Evolutionary conservation across 1,284 basidiomycete species (phyloP).

Genomic region (Retiboletus flavoniger): DNA sequence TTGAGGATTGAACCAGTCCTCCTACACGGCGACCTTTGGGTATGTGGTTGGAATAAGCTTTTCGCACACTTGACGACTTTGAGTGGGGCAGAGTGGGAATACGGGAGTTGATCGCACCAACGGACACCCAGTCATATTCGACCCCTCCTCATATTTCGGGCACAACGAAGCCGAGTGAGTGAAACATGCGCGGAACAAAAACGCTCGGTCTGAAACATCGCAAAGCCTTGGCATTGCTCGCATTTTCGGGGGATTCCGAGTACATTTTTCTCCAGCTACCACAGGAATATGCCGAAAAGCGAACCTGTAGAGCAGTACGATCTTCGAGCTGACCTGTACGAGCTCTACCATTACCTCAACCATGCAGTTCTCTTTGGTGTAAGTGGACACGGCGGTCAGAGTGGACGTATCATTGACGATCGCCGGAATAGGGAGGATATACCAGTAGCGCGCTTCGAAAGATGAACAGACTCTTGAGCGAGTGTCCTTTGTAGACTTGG

Average conservation of each 20-base stretch:
- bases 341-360: constrained; percentile 87
- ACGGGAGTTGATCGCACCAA: constrained; percentile 57
- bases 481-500: constrained; percentile 21
- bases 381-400: constrained; percentile 28
- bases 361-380: constrained; percentile 76
- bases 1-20: constrained; percentile 71
- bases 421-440: constrained; percentile 52
- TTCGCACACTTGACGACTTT: constrained; percentile 4
- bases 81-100: constrained; percentile 63
- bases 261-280: constrained; percentile 75
- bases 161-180: constrained; percentile 85
- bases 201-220: constrained; percentile 3
- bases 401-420: not conserved
- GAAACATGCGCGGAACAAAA: not conserved
- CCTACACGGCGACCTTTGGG: constrained; percentile 87
- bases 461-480: constrained; percentile 51
- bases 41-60: constrained; percentile 26
- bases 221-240: constrained; percentile 74
- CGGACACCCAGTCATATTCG: constrained; percentile 72
- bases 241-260: constrained; percentile 78
- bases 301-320: constrained; percentile 71
- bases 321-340: constrained; percentile 71
- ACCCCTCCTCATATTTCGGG: constrained; percentile 81
- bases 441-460: constrained; percentile 52
- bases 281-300: constrained; percentile 64